Base-by-base conservation (phyloP, 257 asterid genomes). In the Solanum megistacrolobum region DNA sequence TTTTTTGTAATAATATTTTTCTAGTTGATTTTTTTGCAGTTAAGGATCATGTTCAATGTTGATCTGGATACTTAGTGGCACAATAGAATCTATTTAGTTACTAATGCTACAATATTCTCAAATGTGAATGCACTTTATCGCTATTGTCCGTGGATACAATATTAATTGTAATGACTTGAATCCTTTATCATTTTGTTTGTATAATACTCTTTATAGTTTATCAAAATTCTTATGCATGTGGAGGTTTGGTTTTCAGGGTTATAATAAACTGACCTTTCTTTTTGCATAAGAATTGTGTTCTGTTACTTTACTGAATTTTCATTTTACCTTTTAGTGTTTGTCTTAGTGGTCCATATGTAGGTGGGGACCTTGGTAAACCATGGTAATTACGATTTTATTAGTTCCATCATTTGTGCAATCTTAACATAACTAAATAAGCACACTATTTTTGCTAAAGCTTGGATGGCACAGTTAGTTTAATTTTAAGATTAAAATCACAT, bases 181-280 rank as follows among this genome's bases (percentile, higher is more conserved):
- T 66, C 32, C 32, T 10, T 65, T 46, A 12, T 65, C 32, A 46
- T 89, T 11, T 21, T 35, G 31, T 74, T 11, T 90, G 91, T 88
- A 86, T 90, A 85, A 13, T 46, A 92, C 88, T 89, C 91, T 88
- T 87, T 87, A 89, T 89, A 89, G 91, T 81, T 87, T 76, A 38
- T 89, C 62, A 38, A 75, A 86, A 88, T 87, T 87, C 84, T 79
- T 88, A 91, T 90, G 93, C 90, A 81, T 13, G 18, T 46, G 20
- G 55, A 46, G 89, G 86, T 88, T 86, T 83, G 88, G 89, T 72
- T 92, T 89, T 46, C 2, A 46, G 86, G 91, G 89, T 87, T 83
- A 88, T n/a, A 12, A 87, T 34, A 21, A 88, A 65, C 89, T 88
- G 32, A 68, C n/a, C 32, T 68, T 72, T 25, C 38, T 38, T 23